Percentiles rank a stretch among this genome's conserved stretches.
Evolutionary conservation across 768 basidiomycete species (phyloP).

Genomic region (Tubosaeta brunneosetosa): DNA sequence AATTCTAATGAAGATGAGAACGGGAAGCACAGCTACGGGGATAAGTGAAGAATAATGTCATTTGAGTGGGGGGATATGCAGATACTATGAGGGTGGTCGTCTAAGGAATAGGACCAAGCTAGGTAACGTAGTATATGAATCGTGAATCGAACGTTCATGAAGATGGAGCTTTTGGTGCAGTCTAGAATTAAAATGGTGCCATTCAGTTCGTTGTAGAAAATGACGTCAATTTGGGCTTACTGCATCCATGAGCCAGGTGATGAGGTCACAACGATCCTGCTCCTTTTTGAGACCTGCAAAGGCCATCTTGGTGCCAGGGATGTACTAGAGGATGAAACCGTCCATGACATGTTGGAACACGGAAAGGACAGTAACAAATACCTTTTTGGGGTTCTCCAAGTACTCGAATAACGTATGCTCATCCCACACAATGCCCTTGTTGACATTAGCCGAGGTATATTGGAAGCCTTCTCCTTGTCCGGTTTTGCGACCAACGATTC

Average conservation of each 20-base stretch:
- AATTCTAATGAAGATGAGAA: no score
- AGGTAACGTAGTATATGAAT: conserved; percentile 24
- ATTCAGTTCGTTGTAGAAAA: background rate
- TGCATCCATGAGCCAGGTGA: conserved; percentile 74
- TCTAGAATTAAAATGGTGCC: conserved; percentile 8
- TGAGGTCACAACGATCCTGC: conserved; percentile 93
- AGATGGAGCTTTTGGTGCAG: conserved; percentile 21
- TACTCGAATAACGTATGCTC: conserved; percentile 92
- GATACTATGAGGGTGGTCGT: conserved; percentile 24
- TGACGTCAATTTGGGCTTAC: conserved; percentile 36
- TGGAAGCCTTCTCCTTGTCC: conserved; percentile 83
- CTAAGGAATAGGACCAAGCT: conserved; percentile 34
- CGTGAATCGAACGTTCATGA: conserved; percentile 10
- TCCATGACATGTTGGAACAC: background rate
- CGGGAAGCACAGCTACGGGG: no score
- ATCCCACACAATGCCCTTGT: conserved; percentile 86
- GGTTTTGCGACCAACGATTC: conserved; percentile 80
- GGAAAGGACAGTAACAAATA: conserved; percentile 25
- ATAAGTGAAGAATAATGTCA: conserved; percentile 2
- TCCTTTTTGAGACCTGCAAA: conserved; percentile 99
- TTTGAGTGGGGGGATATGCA: conserved; percentile 31
- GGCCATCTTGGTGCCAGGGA: conserved; percentile 97
- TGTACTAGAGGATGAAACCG: conserved; percentile 53
- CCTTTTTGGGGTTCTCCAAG: conserved; percentile 97
- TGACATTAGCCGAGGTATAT: conserved; percentile 93